Conservation (phyloP, 257 asterid species). For the Scutellaria minor region DNA sequence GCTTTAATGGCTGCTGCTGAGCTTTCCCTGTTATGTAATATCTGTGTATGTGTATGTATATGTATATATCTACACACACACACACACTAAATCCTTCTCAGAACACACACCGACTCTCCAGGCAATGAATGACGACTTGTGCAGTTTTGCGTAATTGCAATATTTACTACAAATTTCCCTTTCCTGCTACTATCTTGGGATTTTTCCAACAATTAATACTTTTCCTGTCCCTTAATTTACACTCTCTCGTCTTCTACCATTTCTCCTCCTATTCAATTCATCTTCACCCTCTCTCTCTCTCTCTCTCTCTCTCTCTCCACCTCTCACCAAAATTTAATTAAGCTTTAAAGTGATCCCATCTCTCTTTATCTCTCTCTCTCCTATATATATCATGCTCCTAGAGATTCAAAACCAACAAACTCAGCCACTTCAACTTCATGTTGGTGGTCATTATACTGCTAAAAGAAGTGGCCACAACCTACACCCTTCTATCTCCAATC, state of each 20-base stretch:
- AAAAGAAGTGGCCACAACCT: not conserved
- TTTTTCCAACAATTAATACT: slow-evolving; percentile 56
- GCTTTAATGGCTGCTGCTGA: slow-evolving; percentile 58
- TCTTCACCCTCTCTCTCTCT: slow-evolving; percentile 24
- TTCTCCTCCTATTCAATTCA: slow-evolving; percentile 43
- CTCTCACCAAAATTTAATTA: slow-evolving; percentile 54
- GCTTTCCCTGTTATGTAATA: slow-evolving; percentile 33
- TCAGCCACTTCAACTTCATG: slow-evolving; percentile 33
- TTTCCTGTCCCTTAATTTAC: slow-evolving; percentile 47
- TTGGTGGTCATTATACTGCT: slow-evolving; percentile 13
- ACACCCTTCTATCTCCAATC: no score
- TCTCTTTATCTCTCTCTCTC: slow-evolving; percentile 25
- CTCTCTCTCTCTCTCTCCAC: slow-evolving; percentile 19
- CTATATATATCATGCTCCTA: slow-evolving; percentile 40
- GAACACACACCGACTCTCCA: slow-evolving; percentile 45
- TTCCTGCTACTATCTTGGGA: slow-evolving; percentile 52
- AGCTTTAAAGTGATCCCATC: slow-evolving; percentile 52
- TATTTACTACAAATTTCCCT: slow-evolving; percentile 62
- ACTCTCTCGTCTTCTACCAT: slow-evolving; percentile 43
- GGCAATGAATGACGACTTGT: slow-evolving; percentile 64
- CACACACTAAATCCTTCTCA: not conserved
- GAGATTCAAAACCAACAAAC: slow-evolving; percentile 40
- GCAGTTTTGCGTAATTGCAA: slow-evolving; percentile 65
- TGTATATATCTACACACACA: slow-evolving; percentile 5
- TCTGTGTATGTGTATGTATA: slow-evolving; percentile 1